phyloP scores from a whole-genome alignment of 305 asterid genomes.

The Vinca major region DNA sequence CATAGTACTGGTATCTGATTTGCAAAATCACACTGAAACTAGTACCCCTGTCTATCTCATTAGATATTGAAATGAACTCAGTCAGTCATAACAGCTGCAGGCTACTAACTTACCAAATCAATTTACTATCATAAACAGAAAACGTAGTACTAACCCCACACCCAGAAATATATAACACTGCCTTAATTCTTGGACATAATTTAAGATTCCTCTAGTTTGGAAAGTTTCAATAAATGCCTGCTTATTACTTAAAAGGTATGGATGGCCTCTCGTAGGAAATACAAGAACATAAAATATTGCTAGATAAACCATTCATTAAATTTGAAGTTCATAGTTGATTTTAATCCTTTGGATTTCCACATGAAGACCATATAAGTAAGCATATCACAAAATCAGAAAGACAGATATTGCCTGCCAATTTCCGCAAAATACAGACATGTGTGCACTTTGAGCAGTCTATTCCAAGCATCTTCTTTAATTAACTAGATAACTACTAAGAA shows the following conservation, averaged over 20 bases:
- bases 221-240: neutral
- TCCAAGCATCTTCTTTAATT: too few relatives aligned
- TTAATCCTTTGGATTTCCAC: constrained; percentile 1
- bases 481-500: neutral
- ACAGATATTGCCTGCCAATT: neutral
- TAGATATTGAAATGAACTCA: neutral
- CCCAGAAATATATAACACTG: neutral
- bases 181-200: too few relatives aligned
- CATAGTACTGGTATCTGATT: neutral
- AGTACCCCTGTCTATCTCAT: neutral
- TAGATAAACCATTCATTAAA: neutral
- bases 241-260: neutral
- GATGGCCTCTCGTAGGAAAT: neutral
- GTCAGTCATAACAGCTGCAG: neutral
- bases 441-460: neutral
- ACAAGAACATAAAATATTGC: neutral
- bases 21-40: neutral
- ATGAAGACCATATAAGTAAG: neutral
- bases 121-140: neutral
- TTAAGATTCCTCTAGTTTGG: too few relatives aligned
- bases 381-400: neutral
- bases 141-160: neutral
- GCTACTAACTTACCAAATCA: neutral
- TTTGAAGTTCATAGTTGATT: neutral
- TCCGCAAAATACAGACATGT: neutral